Percentiles rank a stretch among this genome's conserved stretches.
These are phyloP conservation scores for Triangularia verruculosa DNA, from an alignment of 2,329 filamentous ascomycete species.

Conservation along the genomic window DNA sequence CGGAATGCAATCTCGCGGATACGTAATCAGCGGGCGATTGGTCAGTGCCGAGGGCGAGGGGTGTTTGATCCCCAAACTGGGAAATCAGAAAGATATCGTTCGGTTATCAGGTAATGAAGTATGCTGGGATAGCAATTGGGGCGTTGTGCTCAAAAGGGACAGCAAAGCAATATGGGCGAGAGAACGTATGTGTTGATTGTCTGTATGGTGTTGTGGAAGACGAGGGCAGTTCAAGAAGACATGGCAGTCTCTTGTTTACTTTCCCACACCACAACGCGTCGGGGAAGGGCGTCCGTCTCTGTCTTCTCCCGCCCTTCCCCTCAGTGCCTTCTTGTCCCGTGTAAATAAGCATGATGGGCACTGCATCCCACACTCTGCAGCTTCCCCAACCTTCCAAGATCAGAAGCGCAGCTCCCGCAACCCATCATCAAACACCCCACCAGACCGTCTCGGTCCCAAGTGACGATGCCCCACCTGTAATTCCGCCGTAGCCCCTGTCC, in stretches of 20 bases:
- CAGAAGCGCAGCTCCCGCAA: not conserved
- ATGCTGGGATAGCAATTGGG: conserved; percentile 27
- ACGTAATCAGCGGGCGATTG: conserved; percentile 29
- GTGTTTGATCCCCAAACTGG: conserved; percentile 25
- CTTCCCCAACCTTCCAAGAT: not conserved
- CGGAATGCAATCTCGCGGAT: conserved; percentile 33
- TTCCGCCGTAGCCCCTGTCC: not conserved
- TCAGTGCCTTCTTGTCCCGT: conserved; percentile 15
- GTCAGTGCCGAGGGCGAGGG: conserved; percentile 17
- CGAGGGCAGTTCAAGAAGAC: not conserved
- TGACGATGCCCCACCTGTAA: not conserved
- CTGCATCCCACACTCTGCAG: conserved; percentile 1
- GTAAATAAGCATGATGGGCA: not conserved
- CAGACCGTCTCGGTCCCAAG: not conserved
- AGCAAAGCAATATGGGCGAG: conserved; percentile 12
- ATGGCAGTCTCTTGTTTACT: conserved; percentile 23
- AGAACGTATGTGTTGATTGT: not conserved
- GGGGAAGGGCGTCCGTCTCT: conserved; percentile 10
- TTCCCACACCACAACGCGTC: conserved; percentile 10
- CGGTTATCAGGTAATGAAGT: conserved; percentile 25
- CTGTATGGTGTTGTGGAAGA: not conserved
- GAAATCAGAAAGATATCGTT: conserved; percentile 19
- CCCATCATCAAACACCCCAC: not conserved
- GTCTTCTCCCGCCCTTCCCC: conserved; percentile 5
- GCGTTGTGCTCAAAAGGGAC: conserved; percentile 5